A percentile compares a stretch with the other conserved stretches of the same genome.
phyloP scores from a whole-genome alignment of 176 grass and related monocot species.

The Phoenix dactylifera region DNA sequence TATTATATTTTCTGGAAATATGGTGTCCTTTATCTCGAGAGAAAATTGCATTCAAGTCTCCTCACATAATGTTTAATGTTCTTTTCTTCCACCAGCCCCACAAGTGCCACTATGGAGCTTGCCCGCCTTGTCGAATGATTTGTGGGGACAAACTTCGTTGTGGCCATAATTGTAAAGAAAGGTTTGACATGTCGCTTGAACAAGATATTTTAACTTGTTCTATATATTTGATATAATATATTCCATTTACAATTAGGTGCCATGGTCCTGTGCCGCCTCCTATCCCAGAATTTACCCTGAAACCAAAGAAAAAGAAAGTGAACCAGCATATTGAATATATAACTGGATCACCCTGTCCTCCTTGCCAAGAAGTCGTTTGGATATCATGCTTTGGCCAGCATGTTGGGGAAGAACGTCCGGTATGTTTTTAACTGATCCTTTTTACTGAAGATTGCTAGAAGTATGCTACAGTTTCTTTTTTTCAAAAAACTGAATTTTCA shows the following conservation, averaged over 20 bases:
- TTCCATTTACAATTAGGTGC: constrained; percentile 37
- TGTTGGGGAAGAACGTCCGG: constrained; percentile 74
- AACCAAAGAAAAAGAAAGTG: constrained; percentile 72
- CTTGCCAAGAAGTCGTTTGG: constrained; percentile 77
- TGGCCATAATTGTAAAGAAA: constrained; percentile 90
- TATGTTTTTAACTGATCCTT: constrained; percentile 29
- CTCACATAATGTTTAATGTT: background rate
- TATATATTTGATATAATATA: constrained; percentile 2
- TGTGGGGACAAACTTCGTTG: constrained; percentile 73
- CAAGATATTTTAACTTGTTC: too few species aligned
- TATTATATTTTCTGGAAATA: too few species aligned
- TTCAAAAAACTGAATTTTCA: too few species aligned
- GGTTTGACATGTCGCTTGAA: constrained; percentile 18
- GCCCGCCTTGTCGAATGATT: constrained; percentile 80
- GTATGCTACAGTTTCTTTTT: too few species aligned
- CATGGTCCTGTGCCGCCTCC: constrained; percentile 86
- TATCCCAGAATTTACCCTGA: constrained; percentile 75
- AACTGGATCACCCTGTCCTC: constrained; percentile 67
- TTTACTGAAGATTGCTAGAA: too few species aligned
- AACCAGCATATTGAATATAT: constrained; percentile 49
- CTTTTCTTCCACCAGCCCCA: constrained; percentile 52
- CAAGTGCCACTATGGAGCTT: constrained; percentile 97
- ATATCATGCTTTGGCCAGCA: constrained; percentile 79
- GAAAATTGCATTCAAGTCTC: too few species aligned
- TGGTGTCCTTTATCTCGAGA: too few species aligned